phyloP scores from a whole-genome alignment of 2,329 filamentous ascomycete genomes.

The Fusarium austroafricanum region DNA sequence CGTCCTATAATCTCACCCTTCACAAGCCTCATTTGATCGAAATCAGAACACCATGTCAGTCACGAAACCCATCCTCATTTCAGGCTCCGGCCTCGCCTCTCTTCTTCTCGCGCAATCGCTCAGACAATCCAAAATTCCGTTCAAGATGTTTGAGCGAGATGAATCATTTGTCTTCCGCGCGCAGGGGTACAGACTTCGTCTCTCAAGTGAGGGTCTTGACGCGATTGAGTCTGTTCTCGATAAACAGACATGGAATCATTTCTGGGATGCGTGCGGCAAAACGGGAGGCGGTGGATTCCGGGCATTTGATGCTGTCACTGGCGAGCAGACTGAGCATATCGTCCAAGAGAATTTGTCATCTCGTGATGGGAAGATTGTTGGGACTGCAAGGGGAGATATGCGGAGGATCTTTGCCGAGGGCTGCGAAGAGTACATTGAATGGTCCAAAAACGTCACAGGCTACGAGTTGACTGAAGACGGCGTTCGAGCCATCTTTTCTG shows the following conservation, averaged over 20 bases:
- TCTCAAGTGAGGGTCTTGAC: conserved; percentile 67
- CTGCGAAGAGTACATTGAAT: conserved; percentile 65
- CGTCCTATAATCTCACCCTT: background rate
- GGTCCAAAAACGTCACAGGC: conserved; percentile 65
- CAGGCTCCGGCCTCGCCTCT: conserved; percentile 58
- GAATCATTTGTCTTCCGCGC: conserved; percentile 63
- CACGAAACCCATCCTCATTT: conserved; percentile 55
- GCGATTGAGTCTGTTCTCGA: conserved; percentile 70
- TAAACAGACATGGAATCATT: conserved; percentile 59
- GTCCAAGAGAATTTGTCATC: conserved; percentile 56
- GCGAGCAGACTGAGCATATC: conserved; percentile 53
- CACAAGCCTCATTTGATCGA: background rate
- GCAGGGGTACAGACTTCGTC: conserved; percentile 71
- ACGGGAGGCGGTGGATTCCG: conserved; percentile 67
- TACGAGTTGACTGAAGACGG: conserved; percentile 68
- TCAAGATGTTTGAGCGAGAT: conserved; percentile 68
- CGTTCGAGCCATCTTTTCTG: conserved; percentile 68
- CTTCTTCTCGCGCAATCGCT: conserved; percentile 59
- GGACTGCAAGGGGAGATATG: conserved; percentile 73
- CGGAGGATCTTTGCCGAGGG: conserved; percentile 67
- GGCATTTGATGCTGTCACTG: conserved; percentile 64
- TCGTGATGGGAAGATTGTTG: conserved; percentile 68
- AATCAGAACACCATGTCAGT: conserved; percentile 24
- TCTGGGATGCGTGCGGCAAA: conserved; percentile 70
- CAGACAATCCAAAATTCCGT: conserved; percentile 57